These are phyloP conservation scores for Ceratobasidium sp. DNA, from an alignment of 1,284 basidiomycete genomes.

Conservation along the genomic window DNA sequence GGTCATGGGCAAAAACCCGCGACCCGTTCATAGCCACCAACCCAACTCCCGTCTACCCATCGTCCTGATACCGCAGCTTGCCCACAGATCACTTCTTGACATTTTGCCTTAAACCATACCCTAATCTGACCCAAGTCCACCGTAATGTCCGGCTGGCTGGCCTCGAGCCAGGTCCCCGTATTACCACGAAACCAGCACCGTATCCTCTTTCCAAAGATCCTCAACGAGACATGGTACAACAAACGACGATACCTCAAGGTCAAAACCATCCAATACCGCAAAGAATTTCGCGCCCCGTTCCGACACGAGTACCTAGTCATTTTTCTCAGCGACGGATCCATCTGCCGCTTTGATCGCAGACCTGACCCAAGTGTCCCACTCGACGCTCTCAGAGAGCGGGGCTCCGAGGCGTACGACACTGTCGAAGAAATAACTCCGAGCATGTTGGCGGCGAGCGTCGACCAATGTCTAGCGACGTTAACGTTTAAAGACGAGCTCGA, in stretches of 20 bases:
- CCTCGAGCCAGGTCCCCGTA: not conserved
- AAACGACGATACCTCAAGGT: not conserved
- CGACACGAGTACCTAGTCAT: constrained; percentile 19
- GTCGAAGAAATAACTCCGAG: not conserved
- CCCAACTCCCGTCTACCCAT: not conserved
- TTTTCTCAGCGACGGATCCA: not conserved
- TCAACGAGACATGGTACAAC: constrained; percentile 4
- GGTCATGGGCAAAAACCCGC: not conserved
- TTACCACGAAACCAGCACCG: not conserved
- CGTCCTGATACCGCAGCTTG: not conserved
- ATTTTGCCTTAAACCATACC: not conserved
- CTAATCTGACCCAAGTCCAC: not conserved
- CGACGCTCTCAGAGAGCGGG: not conserved
- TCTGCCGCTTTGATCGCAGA: constrained; percentile 1
- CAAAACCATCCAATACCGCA: constrained; percentile 20
- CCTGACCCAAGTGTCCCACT: not conserved
- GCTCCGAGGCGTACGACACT: constrained; percentile 1
- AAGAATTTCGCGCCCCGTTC: constrained; percentile 15
- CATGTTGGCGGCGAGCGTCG: not conserved
- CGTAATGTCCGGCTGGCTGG: not conserved
- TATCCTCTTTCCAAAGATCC: constrained; percentile 3
- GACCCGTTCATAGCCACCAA: not conserved
- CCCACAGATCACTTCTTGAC: not conserved
- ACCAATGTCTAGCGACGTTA: not conserved
- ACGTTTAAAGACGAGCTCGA: not conserved